Percentiles rank a stretch among this genome's conserved stretches.
phyloP scores from a whole-genome alignment of 2,329 filamentous ascomycete genomes.

The Talaromyces marneffei region DNA sequence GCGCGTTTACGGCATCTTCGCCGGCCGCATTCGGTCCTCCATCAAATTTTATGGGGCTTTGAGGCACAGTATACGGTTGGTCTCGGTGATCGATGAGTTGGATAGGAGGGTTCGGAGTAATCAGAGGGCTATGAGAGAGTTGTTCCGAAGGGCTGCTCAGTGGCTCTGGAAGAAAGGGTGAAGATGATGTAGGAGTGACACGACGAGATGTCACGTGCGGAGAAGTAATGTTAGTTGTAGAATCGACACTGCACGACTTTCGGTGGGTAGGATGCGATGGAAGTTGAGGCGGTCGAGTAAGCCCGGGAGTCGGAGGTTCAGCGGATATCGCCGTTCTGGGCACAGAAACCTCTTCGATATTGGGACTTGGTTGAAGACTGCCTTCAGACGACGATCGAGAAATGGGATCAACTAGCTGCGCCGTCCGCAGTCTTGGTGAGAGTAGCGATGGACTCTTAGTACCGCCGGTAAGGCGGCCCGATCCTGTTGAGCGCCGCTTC shows the following conservation, averaged over 20 bases:
- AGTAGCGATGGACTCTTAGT: slow-evolving; percentile 21
- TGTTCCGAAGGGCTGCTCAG: slow-evolving; percentile 22
- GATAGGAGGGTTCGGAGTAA: slow-evolving; percentile 31
- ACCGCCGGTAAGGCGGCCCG: slow-evolving; percentile 22
- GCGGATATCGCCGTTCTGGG: slow-evolving; percentile 12
- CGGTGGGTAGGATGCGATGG: slow-evolving; percentile 14
- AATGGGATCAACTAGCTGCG: slow-evolving; percentile 24
- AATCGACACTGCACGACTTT: slow-evolving; percentile 33
- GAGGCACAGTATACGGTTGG: slow-evolving; percentile 49
- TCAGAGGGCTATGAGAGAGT: slow-evolving; percentile 25
- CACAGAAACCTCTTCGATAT: slow-evolving; percentile 22
- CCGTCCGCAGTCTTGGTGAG: slow-evolving; percentile 29
- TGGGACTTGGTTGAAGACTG: slow-evolving; percentile 18
- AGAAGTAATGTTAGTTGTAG: slow-evolving; percentile 16
- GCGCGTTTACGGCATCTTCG: slow-evolving; percentile 79
- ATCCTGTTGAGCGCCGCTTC: slow-evolving; percentile 29
- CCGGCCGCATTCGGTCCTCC: slow-evolving; percentile 49
- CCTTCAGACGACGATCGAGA: slow-evolving; percentile 22
- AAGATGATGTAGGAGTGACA: slow-evolving; percentile 29
- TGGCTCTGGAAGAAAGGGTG: slow-evolving; percentile 19
- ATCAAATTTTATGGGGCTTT: slow-evolving; percentile 47
- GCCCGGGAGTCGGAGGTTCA: slow-evolving; percentile 10
- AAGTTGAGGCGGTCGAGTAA: slow-evolving; percentile 10
- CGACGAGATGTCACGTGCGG: slow-evolving; percentile 22
- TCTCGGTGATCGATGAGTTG: slow-evolving; percentile 33